Percentiles rank a stretch among this genome's conserved stretches.
These are phyloP conservation scores for Cytospora piceicola DNA, from an alignment of 2,329 filamentous ascomycete genomes.

Conservation along the genomic window DNA sequence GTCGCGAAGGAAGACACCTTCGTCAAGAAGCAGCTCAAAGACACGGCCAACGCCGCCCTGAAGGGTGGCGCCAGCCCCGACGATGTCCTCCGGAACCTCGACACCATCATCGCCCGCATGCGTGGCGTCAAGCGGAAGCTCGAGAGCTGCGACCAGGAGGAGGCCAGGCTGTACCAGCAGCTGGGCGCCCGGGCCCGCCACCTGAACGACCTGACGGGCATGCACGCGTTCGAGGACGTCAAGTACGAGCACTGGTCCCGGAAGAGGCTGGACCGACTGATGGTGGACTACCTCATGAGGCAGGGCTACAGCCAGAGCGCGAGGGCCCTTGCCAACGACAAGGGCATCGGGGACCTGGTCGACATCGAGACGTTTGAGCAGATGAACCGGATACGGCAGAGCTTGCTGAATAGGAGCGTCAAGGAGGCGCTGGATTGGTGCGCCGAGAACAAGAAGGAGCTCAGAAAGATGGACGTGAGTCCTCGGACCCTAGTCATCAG, in stretches of 20 bases:
- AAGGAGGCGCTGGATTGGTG: slow-evolving; percentile 88
- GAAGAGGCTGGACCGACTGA: slow-evolving; percentile 75
- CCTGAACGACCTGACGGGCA: slow-evolving; percentile 77
- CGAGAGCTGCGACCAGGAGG: slow-evolving; percentile 74
- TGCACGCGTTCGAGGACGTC: slow-evolving; percentile 84
- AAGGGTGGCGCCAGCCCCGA: slow-evolving; percentile 64
- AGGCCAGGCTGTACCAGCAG: slow-evolving; percentile 74
- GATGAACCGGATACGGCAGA: slow-evolving; percentile 77
- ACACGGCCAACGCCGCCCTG: slow-evolving; percentile 69
- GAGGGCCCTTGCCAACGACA: slow-evolving; percentile 71
- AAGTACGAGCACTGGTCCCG: slow-evolving; percentile 92
- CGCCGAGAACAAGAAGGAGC: slow-evolving; percentile 86
- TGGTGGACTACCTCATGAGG: slow-evolving; percentile 91
- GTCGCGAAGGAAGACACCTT: slow-evolving; percentile 72
- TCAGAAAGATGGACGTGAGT: slow-evolving; percentile 82
- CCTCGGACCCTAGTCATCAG: background rate
- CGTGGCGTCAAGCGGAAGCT: slow-evolving; percentile 89
- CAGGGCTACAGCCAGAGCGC: slow-evolving; percentile 83
- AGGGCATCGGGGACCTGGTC: slow-evolving; percentile 77
- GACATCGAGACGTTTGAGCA: slow-evolving; percentile 87
- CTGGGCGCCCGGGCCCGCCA: slow-evolving; percentile 78
- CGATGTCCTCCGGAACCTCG: slow-evolving; percentile 78
- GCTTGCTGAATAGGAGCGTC: slow-evolving; percentile 71
- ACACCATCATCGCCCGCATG: slow-evolving; percentile 84
- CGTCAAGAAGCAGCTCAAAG: slow-evolving; percentile 64